Conservation (phyloP, 495 filamentous ascomycete species). For the Tuber calosporum region DNA sequence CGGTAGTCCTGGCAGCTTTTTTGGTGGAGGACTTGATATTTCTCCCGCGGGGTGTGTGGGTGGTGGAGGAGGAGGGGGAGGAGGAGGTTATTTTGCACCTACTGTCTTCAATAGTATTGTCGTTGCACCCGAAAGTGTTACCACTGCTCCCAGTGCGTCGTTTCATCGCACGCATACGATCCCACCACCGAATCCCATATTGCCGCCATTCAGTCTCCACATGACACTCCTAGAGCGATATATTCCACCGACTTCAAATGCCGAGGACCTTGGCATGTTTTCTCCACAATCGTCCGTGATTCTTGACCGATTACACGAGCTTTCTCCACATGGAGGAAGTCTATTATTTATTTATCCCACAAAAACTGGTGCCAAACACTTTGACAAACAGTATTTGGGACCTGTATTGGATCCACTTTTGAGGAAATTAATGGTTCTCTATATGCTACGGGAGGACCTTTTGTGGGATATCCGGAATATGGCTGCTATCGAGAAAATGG, state of each 20-base stretch:
- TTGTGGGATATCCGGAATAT: slow-evolving; percentile 54
- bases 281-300: slow-evolving; percentile 53
- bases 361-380: slow-evolving; percentile 55
- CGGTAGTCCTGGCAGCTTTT: slow-evolving; percentile 10
- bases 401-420: slow-evolving; percentile 63
- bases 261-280: slow-evolving; percentile 60
- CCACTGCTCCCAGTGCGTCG: slow-evolving; percentile 38
- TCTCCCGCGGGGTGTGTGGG: slow-evolving; percentile 6
- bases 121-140: slow-evolving; percentile 37
- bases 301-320: slow-evolving; percentile 60
- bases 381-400: slow-evolving; percentile 58
- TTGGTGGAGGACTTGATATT: slow-evolving; percentile 30
- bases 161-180: slow-evolving; percentile 36
- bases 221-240: slow-evolving; percentile 64
- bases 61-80: slow-evolving; percentile 36
- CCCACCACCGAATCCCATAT: slow-evolving; percentile 54
- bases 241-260: slow-evolving; percentile 56
- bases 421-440: slow-evolving; percentile 57
- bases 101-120: slow-evolving; percentile 43
- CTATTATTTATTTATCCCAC: slow-evolving; percentile 67
- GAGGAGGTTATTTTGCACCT: slow-evolving; percentile 40
- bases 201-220: slow-evolving; percentile 58
- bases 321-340: slow-evolving; percentile 54
- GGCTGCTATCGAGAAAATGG: slow-evolving; percentile 53
- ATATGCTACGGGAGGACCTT: slow-evolving; percentile 57